Evolutionary conservation across 2,329 filamentous ascomycete genomes (phyloP), one percentile per base, ranked within the genome.

Genomic region (Blumeria hordei): DNA sequence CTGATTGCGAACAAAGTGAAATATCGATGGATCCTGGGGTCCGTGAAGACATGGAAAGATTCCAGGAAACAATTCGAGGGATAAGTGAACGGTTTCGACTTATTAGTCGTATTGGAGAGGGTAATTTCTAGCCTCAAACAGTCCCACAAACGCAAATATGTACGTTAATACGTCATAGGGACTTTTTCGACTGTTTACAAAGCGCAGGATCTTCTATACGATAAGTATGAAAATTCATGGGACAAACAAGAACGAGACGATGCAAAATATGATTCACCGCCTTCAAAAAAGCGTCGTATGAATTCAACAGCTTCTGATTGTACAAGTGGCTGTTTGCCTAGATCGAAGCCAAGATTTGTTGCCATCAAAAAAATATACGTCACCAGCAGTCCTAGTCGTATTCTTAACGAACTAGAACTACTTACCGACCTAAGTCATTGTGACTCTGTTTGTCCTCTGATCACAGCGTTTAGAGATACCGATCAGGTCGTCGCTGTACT

Each of bases 321-420:
- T 21, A 67, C 67, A 43, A 70, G 70, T 55, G 71, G 70, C 53
- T 28, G 4, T 28, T 28, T 28, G 21, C 21, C 21, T 4, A 28
- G 21, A 28, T 28, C 21, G 21, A 74, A 71, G 60, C 73, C 83
- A 28, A 85, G 83, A 65, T 96, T 83, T 64, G 93, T 98, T 58
- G 92, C 93, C 18, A 85, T 98, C 68, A 98, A 98, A 71, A 98
- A 98, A 71, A 98, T 98, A 62, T 98, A 98, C 67, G 92, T 96
- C 60, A 98, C 93, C 0, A 95, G 88, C 59, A 95, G 88, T 61
- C 92, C 92, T 0, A 75, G 81, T 33, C 85, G 92, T 49, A 96
- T 98, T 62, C 78, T 94, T 65, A 98, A 98, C 69, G 92, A 98
- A 69, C 80, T 98, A 16, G 90, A 96, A 63, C 75, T 98, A 21